These are phyloP conservation scores for Globisporangium megalacanthum DNA, from an alignment of 352 stramenopile genomes.

Conservation along the genomic window DNA sequence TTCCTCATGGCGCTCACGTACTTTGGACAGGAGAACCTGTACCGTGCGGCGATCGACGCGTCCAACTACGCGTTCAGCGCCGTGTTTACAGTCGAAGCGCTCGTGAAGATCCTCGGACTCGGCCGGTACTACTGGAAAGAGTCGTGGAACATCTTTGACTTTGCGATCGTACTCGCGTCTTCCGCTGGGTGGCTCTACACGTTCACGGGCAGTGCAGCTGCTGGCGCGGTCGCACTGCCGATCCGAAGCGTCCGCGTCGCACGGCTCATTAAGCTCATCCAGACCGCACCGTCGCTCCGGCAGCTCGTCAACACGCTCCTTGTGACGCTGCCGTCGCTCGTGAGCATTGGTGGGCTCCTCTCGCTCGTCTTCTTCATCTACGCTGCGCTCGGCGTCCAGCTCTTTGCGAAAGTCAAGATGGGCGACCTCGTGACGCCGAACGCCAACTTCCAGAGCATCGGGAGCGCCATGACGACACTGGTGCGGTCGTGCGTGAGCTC, in stretches of 20 bases:
- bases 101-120: constrained; percentile 75
- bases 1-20: constrained; percentile 77
- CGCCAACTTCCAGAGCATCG: constrained; percentile 81
- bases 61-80: constrained; percentile 77
- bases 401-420: constrained; percentile 71
- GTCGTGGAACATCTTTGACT: constrained; percentile 86
- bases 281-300: constrained; percentile 59
- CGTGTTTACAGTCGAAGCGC: constrained; percentile 78
- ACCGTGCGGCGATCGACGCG: constrained; percentile 42
- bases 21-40: constrained; percentile 73
- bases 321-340: constrained; percentile 62
- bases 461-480: constrained; percentile 68
- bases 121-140: constrained; percentile 71
- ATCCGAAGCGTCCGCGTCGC: constrained; percentile 83
- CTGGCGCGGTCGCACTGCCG: constrained; percentile 42
- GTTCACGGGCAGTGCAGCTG: constrained; percentile 18
- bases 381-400: constrained; percentile 74
- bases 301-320: constrained; percentile 83
- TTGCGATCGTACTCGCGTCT: constrained; percentile 42
- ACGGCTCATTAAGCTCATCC: constrained; percentile 61
- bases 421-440: constrained; percentile 50
- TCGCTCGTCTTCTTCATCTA: constrained; percentile 88
- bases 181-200: constrained; percentile 46
- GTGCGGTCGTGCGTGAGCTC: constrained; percentile 15
- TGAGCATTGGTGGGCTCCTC: constrained; percentile 77